Percentiles rank a stretch among this genome's conserved stretches.
Conservation (phyloP, 2,329 filamentous ascomycete species). For the Fusarium praegraminearum region DNA sequence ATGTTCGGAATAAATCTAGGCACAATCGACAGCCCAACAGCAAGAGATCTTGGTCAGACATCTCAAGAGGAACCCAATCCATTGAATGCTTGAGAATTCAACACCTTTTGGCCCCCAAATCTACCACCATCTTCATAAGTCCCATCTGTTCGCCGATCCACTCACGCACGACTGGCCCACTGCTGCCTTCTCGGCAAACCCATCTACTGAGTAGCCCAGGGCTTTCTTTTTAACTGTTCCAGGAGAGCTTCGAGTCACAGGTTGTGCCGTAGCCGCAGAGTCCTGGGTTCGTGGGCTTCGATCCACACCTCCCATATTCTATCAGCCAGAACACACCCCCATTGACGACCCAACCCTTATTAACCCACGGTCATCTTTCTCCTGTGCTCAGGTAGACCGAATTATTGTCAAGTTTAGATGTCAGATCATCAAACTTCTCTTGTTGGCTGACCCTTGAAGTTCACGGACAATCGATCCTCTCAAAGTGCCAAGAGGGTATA, state of each 20-base stretch:
- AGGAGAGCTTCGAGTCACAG: constrained; percentile 33
- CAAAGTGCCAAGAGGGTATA: neutral
- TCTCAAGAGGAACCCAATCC: constrained; percentile 2
- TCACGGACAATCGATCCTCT: neutral
- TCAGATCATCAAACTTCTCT: neutral
- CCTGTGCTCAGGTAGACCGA: constrained; percentile 9
- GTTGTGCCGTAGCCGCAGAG: constrained; percentile 43
- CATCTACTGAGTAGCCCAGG: constrained; percentile 12
- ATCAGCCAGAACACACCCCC: constrained; percentile 30
- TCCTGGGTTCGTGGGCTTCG: constrained; percentile 19
- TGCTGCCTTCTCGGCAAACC: constrained; percentile 29
- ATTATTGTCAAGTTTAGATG: neutral
- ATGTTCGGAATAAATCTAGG: constrained; percentile 9
- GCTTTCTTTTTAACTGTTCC: constrained; percentile 13
- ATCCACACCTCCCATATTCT: constrained; percentile 36
- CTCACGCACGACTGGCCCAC: constrained; percentile 43
- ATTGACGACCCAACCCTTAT: constrained; percentile 31
- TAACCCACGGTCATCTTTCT: constrained; percentile 7
- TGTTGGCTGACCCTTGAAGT: neutral
- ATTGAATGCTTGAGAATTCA: neutral
- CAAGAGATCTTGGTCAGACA: constrained; percentile 13
- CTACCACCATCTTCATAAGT: constrained; percentile 20
- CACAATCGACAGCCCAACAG: constrained; percentile 1
- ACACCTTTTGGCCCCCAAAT: constrained; percentile 30
- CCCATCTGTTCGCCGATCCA: constrained; percentile 34